Evolutionary conservation across 75 land plant genomes (phyloP).

Genomic region (Pinus albicaulis): DNA sequence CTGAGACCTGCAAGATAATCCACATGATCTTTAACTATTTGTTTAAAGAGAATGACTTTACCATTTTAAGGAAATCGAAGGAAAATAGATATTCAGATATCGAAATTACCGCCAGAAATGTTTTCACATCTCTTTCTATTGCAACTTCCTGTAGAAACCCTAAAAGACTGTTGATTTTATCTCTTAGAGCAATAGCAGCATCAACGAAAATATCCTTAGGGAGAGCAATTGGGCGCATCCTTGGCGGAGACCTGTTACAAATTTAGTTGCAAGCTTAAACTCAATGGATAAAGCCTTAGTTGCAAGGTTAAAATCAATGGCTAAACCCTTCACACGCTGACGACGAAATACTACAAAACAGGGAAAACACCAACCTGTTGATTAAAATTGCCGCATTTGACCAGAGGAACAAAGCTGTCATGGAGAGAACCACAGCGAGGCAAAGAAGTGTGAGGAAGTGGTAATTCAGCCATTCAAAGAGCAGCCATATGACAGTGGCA

Average conservation of each 20-base stretch:
- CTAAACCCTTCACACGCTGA: no score
- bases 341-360: neutral
- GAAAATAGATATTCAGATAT: neutral
- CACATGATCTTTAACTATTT: neutral
- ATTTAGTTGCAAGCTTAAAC: neutral
- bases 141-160: slow-evolving; percentile 71
- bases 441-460: slow-evolving; percentile 58
- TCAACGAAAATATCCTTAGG: slow-evolving; percentile 70
- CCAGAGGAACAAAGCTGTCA: slow-evolving; percentile 76
- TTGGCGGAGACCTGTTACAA: slow-evolving; percentile 49
- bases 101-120: slow-evolving; percentile 60
- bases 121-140: slow-evolving; percentile 66
- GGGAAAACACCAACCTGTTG: slow-evolving; percentile 36
- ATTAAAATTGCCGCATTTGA: slow-evolving; percentile 60
- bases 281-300: no score
- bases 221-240: slow-evolving; percentile 51
- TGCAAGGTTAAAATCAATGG: no score
- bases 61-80: neutral
- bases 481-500: slow-evolving; percentile 63
- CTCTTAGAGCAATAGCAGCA: slow-evolving; percentile 41
- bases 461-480: slow-evolving; percentile 89
- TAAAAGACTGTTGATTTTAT: slow-evolving; percentile 58
- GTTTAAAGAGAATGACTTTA: no score
- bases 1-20: slow-evolving; percentile 41
- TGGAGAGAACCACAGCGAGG: slow-evolving; percentile 46